Conservation (phyloP, 345 rosid genomes). For the thale cress (Arabidopsis thaliana) region DNA sequence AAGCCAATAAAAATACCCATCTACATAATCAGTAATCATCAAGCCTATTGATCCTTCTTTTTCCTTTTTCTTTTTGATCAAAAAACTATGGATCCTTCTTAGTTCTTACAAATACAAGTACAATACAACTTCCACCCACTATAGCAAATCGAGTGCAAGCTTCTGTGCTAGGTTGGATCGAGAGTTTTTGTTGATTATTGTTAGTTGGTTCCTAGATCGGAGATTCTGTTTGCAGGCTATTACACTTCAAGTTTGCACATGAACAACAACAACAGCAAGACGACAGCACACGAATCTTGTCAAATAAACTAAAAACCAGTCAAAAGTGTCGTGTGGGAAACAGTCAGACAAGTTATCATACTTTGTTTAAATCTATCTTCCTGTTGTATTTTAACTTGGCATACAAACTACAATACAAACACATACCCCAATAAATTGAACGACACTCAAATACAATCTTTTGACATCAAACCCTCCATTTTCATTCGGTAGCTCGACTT, state of each 20-base stretch:
- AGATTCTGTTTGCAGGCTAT: background rate
- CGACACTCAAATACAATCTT: slow-evolving; percentile 33
- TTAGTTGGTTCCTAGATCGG: background rate
- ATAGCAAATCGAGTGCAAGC: background rate
- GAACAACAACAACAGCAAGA: background rate
- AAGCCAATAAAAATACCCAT: background rate
- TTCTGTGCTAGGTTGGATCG: background rate
- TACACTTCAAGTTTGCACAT: background rate
- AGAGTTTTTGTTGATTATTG: background rate
- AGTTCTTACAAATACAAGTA: background rate
- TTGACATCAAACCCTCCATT: slow-evolving; percentile 8
- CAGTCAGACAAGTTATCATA: slow-evolving; percentile 22
- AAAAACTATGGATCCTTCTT: background rate
- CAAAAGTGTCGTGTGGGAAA: slow-evolving; percentile 14
- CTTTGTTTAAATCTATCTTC: no score
- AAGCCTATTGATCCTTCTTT: background rate
- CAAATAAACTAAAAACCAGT: background rate
- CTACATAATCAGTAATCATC: background rate
- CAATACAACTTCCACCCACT: background rate
- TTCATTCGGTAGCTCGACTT: slow-evolving; percentile 43
- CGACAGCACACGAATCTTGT: slow-evolving; percentile 9
- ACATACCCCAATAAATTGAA: slow-evolving; percentile 45
- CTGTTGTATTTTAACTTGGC: slow-evolving; percentile 16
- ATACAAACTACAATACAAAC: slow-evolving; percentile 42
- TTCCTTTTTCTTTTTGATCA: no score